phyloP scores from a whole-genome alignment of 140 eudicot species.

The Stevia rebaudiana region DNA sequence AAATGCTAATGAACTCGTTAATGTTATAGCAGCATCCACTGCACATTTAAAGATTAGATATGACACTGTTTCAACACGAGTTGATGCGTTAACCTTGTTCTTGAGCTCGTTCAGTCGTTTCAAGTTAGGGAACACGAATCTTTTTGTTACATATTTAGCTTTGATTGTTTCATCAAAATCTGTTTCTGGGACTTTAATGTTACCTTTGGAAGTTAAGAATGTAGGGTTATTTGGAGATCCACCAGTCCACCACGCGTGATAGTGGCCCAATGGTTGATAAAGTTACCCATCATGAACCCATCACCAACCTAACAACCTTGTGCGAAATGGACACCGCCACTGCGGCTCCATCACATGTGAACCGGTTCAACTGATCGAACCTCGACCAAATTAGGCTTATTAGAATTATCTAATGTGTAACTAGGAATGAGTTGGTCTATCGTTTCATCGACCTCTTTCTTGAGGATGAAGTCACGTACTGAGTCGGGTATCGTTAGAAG shows the following conservation, averaged over 20 bases:
- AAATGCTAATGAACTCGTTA: not conserved
- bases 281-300: not conserved
- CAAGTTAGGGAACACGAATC: not conserved
- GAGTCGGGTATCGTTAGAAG: not conserved
- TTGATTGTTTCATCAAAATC: not conserved
- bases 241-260: not conserved
- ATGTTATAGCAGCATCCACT: not conserved
- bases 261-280: constrained; percentile 32
- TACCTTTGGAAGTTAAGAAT: not conserved
- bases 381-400: not conserved
- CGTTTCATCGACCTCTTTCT: not conserved
- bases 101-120: constrained; percentile 14
- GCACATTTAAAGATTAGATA: not conserved
- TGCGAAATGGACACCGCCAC: constrained; percentile 3
- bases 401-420: not conserved
- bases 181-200: not conserved
- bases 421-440: constrained; percentile 4
- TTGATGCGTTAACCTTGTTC: not conserved
- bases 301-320: constrained; percentile 11
- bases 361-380: constrained; percentile 20
- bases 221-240: not conserved
- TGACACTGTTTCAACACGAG: constrained; percentile 4
- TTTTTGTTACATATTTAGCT: not conserved
- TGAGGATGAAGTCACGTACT: not conserved
- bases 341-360: constrained; percentile 1